These are phyloP conservation scores for Plectranthus barbatus DNA, from an alignment of 257 asterid species.

Conservation along the genomic window DNA sequence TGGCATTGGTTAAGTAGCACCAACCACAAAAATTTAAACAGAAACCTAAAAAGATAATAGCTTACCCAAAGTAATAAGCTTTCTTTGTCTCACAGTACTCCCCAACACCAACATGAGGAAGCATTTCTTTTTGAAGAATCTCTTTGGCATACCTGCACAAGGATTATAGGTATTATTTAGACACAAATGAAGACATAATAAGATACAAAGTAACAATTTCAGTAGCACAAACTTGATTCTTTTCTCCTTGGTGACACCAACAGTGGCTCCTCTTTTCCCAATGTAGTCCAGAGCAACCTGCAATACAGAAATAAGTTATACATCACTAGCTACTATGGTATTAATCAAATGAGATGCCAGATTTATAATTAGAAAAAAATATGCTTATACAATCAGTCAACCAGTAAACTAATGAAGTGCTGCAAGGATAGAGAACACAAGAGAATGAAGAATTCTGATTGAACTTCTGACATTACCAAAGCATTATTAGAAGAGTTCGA, in stretches of 20 bases:
- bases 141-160: conserved; percentile 82
- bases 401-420: background rate
- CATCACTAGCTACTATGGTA: background rate
- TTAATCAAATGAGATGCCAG: background rate
- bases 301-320: conserved; percentile 2
- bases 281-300: conserved; percentile 98
- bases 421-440: background rate
- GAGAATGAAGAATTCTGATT: background rate
- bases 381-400: too few relatives aligned
- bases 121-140: conserved; percentile 96
- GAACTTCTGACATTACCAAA: background rate
- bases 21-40: conserved; percentile 1
- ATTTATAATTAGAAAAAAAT: background rate
- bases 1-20: conserved; percentile 7
- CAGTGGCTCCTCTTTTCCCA: conserved; percentile 96
- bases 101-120: conserved; percentile 95
- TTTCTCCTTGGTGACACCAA: conserved; percentile 92
- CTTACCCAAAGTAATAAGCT: conserved; percentile 93
- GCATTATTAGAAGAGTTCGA: background rate
- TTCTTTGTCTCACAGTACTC: conserved; percentile 93
- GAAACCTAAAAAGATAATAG: background rate
- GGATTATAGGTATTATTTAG: conserved; percentile 7
- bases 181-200: background rate
- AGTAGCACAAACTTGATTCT: conserved; percentile 70
- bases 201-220: conserved; percentile 3